Evolutionary conservation across 345 rosid genomes (phyloP).

Genomic region (Dipteronia dyeriana): DNA sequence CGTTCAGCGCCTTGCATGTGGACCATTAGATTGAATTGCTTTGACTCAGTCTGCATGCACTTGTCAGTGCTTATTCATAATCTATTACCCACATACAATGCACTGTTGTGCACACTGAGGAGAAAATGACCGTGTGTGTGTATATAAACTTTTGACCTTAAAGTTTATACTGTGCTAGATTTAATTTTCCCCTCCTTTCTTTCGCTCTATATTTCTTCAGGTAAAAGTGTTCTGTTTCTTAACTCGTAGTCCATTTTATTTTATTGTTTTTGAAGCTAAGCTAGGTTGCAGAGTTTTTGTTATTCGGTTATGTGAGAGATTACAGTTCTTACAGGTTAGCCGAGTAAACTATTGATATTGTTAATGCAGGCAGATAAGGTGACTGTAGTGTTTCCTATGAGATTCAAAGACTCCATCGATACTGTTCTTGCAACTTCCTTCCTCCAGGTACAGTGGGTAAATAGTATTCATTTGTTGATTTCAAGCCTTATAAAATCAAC

Average conservation of each 20-base stretch:
- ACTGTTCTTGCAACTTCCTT: conserved; percentile 86
- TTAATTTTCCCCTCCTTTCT: neutral
- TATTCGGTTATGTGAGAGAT: neutral
- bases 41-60: too few species aligned
- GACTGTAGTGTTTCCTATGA: conserved; percentile 88
- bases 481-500: conserved; percentile 7
- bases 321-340: conserved; percentile 5
- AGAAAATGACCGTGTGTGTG: too few species aligned
- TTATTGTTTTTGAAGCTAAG: conserved; percentile 2
- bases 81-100: too few species aligned
- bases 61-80: too few species aligned
- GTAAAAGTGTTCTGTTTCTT: neutral
- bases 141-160: too few species aligned
- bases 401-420: conserved; percentile 84
- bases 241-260: neutral
- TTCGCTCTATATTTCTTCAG: neutral
- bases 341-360: conserved; percentile 10
- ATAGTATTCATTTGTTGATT: conserved; percentile 12
- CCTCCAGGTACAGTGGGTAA: conserved; percentile 60
- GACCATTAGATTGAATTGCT: too few species aligned
- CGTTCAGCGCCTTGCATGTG: too few species aligned
- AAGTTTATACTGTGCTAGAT: neutral
- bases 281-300: neutral
- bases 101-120: too few species aligned
- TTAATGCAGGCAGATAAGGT: conserved; percentile 79